phyloP scores from a whole-genome alignment of 106 monocot species.

The Phalaenopsis equestris region DNA sequence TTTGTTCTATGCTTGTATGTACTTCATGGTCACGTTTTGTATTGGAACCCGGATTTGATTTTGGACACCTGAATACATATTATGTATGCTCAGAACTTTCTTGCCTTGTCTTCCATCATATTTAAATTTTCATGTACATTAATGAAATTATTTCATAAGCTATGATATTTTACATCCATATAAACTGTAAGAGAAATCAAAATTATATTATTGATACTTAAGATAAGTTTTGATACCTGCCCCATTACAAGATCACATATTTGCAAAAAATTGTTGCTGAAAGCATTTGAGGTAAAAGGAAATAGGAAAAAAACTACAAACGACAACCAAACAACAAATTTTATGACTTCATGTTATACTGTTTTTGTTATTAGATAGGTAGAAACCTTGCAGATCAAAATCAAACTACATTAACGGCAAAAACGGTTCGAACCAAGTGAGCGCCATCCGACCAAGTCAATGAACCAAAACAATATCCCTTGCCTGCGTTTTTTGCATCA shows the following conservation, averaged over 20 bases:
- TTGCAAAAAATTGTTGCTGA: not conserved
- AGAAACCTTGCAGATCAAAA: not conserved
- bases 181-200: too few relatives aligned
- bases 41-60: too few relatives aligned
- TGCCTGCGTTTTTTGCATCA: conserved; percentile 24
- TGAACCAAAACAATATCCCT: conserved; percentile 62
- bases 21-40: too few relatives aligned
- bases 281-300: not conserved
- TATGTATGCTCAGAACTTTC: too few relatives aligned
- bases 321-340: not conserved
- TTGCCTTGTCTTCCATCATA: too few relatives aligned
- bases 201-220: too few relatives aligned
- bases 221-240: too few relatives aligned
- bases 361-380: not conserved
- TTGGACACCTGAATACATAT: too few relatives aligned
- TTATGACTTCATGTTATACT: not conserved
- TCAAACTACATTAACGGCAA: conserved; percentile 63
- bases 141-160: too few relatives aligned
- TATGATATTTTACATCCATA: too few relatives aligned
- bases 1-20: too few relatives aligned
- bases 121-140: too few relatives aligned
- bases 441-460: conserved; percentile 74
- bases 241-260: not conserved
- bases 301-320: not conserved
- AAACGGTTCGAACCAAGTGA: conserved; percentile 52